These are phyloP conservation scores for Teunomyces tritomae DNA, from an alignment of 805 yeast genomes.

Conservation along the genomic window DNA sequence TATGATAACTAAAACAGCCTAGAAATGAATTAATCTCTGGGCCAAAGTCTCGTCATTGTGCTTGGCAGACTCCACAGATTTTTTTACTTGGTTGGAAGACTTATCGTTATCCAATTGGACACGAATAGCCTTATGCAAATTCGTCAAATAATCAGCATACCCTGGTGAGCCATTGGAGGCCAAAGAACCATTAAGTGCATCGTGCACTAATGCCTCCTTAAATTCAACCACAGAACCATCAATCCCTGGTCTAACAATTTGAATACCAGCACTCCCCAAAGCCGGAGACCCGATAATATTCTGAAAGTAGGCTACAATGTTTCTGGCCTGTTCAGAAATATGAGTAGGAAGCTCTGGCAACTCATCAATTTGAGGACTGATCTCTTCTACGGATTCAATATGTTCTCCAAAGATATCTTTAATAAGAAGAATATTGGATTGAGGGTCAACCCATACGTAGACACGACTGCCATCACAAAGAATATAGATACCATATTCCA, in stretches of 20 bases:
- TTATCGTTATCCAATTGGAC: slow-evolving; percentile 50
- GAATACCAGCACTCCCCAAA: slow-evolving; percentile 43
- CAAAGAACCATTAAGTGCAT: slow-evolving; percentile 43
- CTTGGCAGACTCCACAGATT: slow-evolving; percentile 25
- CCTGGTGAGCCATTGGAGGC: slow-evolving; percentile 44
- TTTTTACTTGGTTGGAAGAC: slow-evolving; percentile 25
- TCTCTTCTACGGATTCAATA: slow-evolving; percentile 42
- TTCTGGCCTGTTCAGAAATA: slow-evolving; percentile 65
- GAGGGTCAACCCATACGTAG: slow-evolving; percentile 65
- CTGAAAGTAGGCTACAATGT: slow-evolving; percentile 56
- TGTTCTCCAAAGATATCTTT: slow-evolving; percentile 69
- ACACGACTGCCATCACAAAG: slow-evolving; percentile 65
- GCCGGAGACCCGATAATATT: slow-evolving; percentile 26
- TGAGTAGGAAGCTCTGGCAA: slow-evolving; percentile 71
- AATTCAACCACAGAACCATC: slow-evolving; percentile 58
- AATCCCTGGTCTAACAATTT: slow-evolving; percentile 60
- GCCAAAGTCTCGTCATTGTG: slow-evolving; percentile 34
- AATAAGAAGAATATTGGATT: slow-evolving; percentile 63
- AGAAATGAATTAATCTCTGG: slow-evolving; percentile 39
- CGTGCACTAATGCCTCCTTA: slow-evolving; percentile 69
- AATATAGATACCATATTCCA: slow-evolving; percentile 74
- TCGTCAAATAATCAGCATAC: slow-evolving; percentile 64
- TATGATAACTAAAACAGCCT: neutral
- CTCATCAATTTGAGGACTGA: slow-evolving; percentile 51
- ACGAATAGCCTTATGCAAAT: slow-evolving; percentile 63